A percentile compares a stretch with the other conserved stretches of the same genome.
These are phyloP conservation scores for Alternaria sp. DNA, from an alignment of 2,329 filamentous ascomycete species.

Conservation along the genomic window DNA sequence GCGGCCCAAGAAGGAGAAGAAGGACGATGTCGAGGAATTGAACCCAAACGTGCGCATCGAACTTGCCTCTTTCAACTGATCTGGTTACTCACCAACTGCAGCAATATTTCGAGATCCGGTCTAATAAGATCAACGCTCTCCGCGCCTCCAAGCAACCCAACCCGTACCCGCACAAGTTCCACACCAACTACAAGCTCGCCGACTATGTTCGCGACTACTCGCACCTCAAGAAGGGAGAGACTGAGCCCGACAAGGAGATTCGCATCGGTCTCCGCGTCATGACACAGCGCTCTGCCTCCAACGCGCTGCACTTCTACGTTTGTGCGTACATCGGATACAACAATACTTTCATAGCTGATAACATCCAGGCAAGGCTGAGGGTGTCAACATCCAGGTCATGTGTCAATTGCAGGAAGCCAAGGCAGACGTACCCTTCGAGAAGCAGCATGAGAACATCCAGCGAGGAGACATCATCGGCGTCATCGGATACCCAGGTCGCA, in stretches of 20 bases:
- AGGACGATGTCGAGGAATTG: conserved; percentile 72
- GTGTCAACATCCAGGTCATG: conserved; percentile 85
- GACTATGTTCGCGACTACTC: conserved; percentile 81
- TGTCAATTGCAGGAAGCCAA: conserved; percentile 82
- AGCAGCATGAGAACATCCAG: conserved; percentile 87
- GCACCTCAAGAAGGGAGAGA: conserved; percentile 86
- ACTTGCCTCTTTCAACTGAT: conserved; percentile 31
- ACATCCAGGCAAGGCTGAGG: conserved; percentile 66
- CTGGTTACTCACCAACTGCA: conserved; percentile 41
- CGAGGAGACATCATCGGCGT: conserved; percentile 93
- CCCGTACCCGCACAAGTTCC: conserved; percentile 90
- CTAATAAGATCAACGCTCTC: conserved; percentile 77
- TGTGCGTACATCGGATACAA: conserved; percentile 9
- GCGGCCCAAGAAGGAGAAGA: conserved; percentile 63
- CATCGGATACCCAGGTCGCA: conserved; percentile 82
- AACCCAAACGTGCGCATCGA: conserved; percentile 67
- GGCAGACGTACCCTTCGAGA: conserved; percentile 74
- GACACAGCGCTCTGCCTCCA: conserved; percentile 37
- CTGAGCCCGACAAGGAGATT: conserved; percentile 75
- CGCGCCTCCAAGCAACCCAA: conserved; percentile 75
- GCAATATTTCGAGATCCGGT: conserved; percentile 98
- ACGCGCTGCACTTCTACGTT: conserved; percentile 40
- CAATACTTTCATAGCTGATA: conserved; percentile 12
- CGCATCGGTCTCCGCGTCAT: conserved; percentile 86
- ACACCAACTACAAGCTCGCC: conserved; percentile 80